These are phyloP conservation scores for Cucumis melo DNA, from an alignment of 306 rosid species.

Conservation along the genomic window DNA sequence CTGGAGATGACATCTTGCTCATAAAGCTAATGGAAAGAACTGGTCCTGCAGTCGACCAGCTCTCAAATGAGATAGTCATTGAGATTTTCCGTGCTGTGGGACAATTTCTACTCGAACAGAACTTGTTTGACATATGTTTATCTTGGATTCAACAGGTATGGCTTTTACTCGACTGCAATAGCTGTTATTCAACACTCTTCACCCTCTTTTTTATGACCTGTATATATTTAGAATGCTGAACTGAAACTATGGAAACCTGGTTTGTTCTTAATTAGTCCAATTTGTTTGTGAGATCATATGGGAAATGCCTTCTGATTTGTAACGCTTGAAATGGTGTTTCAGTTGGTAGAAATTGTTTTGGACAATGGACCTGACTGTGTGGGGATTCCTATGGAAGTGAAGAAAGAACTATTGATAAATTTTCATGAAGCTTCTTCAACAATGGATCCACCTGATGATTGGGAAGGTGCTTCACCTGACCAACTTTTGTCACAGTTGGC, in stretches of 20 bases:
- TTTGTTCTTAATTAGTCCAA: neutral
- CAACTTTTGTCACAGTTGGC: conserved; percentile 82
- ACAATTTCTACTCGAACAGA: conserved; percentile 64
- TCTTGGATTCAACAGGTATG: conserved; percentile 95
- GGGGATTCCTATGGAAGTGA: conserved; percentile 64
- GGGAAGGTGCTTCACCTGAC: conserved; percentile 81
- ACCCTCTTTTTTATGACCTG: neutral
- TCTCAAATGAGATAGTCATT: conserved; percentile 57
- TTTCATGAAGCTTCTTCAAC: conserved; percentile 66
- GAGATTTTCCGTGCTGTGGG: conserved; percentile 64
- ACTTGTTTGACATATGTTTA: conserved; percentile 67
- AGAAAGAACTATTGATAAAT: conserved; percentile 65
- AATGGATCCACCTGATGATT: conserved; percentile 61
- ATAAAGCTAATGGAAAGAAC: conserved; percentile 87
- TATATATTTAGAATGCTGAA: neutral
- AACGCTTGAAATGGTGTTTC: conserved; percentile 11
- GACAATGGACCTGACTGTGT: conserved; percentile 67
- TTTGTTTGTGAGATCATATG: neutral
- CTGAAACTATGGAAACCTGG: neutral
- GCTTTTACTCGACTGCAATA: neutral
- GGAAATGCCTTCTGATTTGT: neutral
- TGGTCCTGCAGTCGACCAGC: conserved; percentile 78
- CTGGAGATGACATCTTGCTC: conserved; percentile 75
- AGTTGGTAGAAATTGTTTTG: conserved; percentile 73
- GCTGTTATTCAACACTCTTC: neutral